A percentile compares a stretch with the other conserved stretches of the same genome.
phyloP scores from a whole-genome alignment of 768 basidiomycete genomes.

The Chalciporus piperatus region DNA sequence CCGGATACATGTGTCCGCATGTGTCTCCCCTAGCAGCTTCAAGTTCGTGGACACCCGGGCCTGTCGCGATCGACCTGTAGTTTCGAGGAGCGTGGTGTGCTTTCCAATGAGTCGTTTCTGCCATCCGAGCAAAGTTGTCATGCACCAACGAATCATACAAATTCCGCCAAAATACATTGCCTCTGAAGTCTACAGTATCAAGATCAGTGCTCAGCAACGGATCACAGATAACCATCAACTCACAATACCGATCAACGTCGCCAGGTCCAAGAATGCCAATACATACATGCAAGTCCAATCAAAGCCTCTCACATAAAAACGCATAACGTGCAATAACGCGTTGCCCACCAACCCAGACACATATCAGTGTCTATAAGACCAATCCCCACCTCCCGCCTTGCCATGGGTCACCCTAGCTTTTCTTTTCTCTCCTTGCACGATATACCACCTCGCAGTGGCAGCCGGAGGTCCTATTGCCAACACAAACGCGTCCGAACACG shows the following conservation, averaged over 20 bases:
- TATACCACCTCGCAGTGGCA: neutral
- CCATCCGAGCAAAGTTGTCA: too few species aligned
- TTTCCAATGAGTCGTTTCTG: too few species aligned
- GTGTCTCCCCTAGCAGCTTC: too few species aligned
- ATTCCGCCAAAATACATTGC: too few species aligned
- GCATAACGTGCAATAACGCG: neutral
- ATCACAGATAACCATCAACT: too few species aligned
- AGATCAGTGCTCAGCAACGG: too few species aligned
- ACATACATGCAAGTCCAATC: neutral
- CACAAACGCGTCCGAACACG: neutral
- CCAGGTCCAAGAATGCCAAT: neutral
- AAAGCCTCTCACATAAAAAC: neutral
- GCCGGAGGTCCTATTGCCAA: neutral
- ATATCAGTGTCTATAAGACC: neutral
- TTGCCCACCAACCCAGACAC: neutral
- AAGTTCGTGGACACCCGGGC: too few species aligned
- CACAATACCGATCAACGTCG: neutral
- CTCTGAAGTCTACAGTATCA: too few species aligned
- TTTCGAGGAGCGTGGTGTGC: too few species aligned
- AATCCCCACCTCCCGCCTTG: neutral
- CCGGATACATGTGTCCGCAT: too few species aligned
- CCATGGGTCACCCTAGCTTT: neutral
- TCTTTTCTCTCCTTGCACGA: neutral
- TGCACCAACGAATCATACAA: too few species aligned
- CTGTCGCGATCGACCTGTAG: too few species aligned